These are phyloP conservation scores for Sedum album DNA, from an alignment of 164 flowering plant genomes.

Conservation along the genomic window DNA sequence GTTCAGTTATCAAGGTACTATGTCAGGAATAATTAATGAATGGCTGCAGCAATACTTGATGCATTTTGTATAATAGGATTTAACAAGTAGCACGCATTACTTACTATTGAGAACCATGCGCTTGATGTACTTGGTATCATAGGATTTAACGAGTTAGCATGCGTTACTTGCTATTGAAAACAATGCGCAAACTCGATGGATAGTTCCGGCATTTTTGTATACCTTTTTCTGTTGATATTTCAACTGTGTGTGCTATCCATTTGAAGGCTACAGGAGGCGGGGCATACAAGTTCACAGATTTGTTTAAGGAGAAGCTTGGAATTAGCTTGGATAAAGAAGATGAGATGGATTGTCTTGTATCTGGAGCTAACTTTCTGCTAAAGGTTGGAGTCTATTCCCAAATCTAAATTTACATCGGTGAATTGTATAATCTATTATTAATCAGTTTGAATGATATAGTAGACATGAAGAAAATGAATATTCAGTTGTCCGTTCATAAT, in stretches of 20 bases:
- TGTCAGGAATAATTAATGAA: too few species aligned
- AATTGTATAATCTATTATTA: not conserved
- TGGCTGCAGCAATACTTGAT: not conserved
- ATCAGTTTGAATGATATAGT: not conserved
- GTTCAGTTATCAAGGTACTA: slow-evolving; percentile 32
- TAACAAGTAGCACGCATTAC: too few species aligned
- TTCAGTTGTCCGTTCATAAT: not conserved
- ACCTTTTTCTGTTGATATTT: not conserved
- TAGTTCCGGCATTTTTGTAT: not conserved
- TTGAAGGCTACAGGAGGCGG: slow-evolving; percentile 82
- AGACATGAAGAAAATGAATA: not conserved
- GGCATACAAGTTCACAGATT: slow-evolving; percentile 58
- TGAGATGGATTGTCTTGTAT: slow-evolving; percentile 73
- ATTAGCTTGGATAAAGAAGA: slow-evolving; percentile 65
- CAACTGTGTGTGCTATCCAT: slow-evolving; percentile 8
- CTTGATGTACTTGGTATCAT: too few species aligned
- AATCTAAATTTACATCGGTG: not conserved
- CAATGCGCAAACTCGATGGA: not conserved
- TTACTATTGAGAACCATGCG: too few species aligned
- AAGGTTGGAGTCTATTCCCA: slow-evolving; percentile 37
- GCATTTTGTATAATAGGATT: not conserved
- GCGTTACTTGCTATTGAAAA: not conserved
- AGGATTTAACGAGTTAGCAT: not conserved
- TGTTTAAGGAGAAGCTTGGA: slow-evolving; percentile 36
- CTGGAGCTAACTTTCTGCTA: slow-evolving; percentile 81